A percentile compares a stretch with the other conserved stretches of the same genome.
Conservation (phyloP, 2,329 filamentous ascomycete genomes). For the Xylariales sp. region DNA sequence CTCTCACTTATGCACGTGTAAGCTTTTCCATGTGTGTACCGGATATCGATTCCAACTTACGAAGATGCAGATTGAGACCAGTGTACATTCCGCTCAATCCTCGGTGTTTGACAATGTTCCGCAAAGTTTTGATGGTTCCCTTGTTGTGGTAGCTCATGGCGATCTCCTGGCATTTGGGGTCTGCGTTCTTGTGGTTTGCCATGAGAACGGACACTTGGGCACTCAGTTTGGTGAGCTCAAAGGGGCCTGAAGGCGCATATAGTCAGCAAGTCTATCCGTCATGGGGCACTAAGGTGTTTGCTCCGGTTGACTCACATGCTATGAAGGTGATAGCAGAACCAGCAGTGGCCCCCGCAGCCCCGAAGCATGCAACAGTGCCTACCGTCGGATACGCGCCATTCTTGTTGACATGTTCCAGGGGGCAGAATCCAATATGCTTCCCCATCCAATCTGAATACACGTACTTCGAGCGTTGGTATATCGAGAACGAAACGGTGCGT, state of each 20-base stretch:
- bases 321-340: constrained; percentile 76
- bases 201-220: constrained; percentile 80
- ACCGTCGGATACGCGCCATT: constrained; percentile 66
- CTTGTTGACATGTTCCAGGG: constrained; percentile 67
- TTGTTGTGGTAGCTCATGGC: constrained; percentile 71
- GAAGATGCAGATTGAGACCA: constrained; percentile 71
- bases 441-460: constrained; percentile 67
- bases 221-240: constrained; percentile 85
- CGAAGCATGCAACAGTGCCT: constrained; percentile 72
- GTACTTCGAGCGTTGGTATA: constrained; percentile 75
- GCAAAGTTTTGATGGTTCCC: constrained; percentile 70
- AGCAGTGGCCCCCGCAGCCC: constrained; percentile 70
- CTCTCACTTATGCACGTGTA: constrained; percentile 53
- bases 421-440: constrained; percentile 61
- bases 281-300: background rate
- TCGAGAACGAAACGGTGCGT: constrained; percentile 72
- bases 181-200: constrained; percentile 49
- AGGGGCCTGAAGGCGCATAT: constrained; percentile 53
- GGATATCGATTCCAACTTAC: constrained; percentile 46
- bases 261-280: background rate
- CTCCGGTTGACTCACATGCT: constrained; percentile 52
- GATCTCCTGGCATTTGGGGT: constrained; percentile 51
- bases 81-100: constrained; percentile 73
- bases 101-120: constrained; percentile 70
- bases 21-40: background rate